phyloP scores from a whole-genome alignment of 2,329 filamentous ascomycete species.

The Fusarium goolgardi region DNA sequence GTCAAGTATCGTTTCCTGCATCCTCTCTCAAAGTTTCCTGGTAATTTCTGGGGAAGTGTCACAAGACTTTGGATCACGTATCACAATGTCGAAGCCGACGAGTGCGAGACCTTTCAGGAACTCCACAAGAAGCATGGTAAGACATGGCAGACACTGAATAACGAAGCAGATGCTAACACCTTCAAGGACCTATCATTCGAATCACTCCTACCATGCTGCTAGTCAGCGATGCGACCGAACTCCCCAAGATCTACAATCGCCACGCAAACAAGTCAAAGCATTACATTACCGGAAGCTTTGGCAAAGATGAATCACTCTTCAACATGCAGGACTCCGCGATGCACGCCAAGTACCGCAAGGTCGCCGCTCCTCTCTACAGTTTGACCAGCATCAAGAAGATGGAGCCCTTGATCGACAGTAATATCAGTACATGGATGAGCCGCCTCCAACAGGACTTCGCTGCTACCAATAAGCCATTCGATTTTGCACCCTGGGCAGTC shows the following conservation, averaged over 20 bases:
- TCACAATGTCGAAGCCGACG: slow-evolving; percentile 36
- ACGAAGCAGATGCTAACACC: background rate
- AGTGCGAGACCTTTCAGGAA: slow-evolving; percentile 32
- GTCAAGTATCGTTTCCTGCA: slow-evolving; percentile 37
- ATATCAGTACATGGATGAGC: slow-evolving; percentile 62
- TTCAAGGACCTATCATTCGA: slow-evolving; percentile 38
- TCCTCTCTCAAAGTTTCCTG: slow-evolving; percentile 34
- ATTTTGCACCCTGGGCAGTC: slow-evolving; percentile 59
- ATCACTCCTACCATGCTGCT: slow-evolving; percentile 45
- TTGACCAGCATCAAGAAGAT: slow-evolving; percentile 69
- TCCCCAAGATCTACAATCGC: slow-evolving; percentile 67
- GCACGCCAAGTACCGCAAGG: slow-evolving; percentile 65
- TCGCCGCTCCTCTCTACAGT: slow-evolving; percentile 65
- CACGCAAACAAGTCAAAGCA: slow-evolving; percentile 67
- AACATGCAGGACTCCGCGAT: slow-evolving; percentile 65
- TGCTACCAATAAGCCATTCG: slow-evolving; percentile 58
- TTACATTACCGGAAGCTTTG: slow-evolving; percentile 69
- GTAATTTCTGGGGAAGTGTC: slow-evolving; percentile 35
- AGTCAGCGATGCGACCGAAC: slow-evolving; percentile 57
- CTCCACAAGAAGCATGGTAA: slow-evolving; percentile 36
- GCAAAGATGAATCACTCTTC: slow-evolving; percentile 65
- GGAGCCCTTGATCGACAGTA: slow-evolving; percentile 65
- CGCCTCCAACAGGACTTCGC: slow-evolving; percentile 61
- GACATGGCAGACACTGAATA: fast-evolving
- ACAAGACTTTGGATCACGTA: slow-evolving; percentile 43